Base-by-base conservation (phyloP, 2,329 filamentous ascomycete species). In the Calonectria multiphialidica region DNA sequence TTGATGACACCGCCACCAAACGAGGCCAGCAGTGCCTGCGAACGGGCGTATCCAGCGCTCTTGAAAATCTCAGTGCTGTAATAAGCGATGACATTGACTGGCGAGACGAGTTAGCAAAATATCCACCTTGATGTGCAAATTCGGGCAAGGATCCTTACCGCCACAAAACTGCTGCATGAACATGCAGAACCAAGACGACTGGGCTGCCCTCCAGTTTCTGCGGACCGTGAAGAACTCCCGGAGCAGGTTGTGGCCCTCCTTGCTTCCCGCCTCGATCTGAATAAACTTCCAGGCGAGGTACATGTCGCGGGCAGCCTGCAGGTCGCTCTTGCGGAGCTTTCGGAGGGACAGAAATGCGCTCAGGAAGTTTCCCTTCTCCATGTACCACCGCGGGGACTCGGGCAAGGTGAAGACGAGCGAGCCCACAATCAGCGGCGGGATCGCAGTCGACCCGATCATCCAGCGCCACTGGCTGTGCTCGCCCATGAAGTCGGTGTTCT, bases 401-500 rank as follows among this genome's bases (percentile, higher is more conserved):
- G 90, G 90, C 75, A 91, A 93, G 55, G 90, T 81, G 80, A 89
- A 94, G 71, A 93, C 91, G 63, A 89, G 83, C 33, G 88, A 72
- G n/a, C 89, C 66, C 2, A 91, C 85, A 18, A 91, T 87, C n/a
- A 93, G 78, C 5, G 87, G 86, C 0, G 87, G 84, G 23, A 83
- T 67, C 25, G 91, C 90, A 6, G 91, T 90, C 12, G 90, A 90
- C 5, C 89, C 90, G 15, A 93, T 82, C 81, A 91, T 90, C 57
- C 92, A 83, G 47, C 91, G 86, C 91, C 90, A 93, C 86, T 82
- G 81, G 3, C 78, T 73, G 55, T 80, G 44, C 59, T 66, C 23
- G 25, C 88, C 85, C 44, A 90, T 87, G 15, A 76, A 74, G 23
- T 87, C 88, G 1, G 84, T 84, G 57, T 90, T 83, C 75, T 88